phyloP scores from a whole-genome alignment of 371 early-diverging fungal species.

The Rhizopus sp. region DNA sequence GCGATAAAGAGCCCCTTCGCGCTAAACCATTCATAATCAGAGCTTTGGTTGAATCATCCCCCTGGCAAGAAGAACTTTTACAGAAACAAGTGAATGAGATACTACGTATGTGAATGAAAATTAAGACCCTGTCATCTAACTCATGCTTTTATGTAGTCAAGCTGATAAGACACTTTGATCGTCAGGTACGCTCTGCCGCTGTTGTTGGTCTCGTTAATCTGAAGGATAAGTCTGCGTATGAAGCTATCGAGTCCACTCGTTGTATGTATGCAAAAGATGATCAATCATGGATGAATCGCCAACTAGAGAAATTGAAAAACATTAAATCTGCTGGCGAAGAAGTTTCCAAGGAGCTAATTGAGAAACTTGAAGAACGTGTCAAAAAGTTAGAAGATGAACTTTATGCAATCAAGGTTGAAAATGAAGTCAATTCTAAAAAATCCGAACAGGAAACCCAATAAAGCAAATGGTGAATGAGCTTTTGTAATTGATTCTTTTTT shows the following conservation, averaged over 20 bases:
- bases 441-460: no score
- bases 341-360: constrained; percentile 35
- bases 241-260: constrained; percentile 20
- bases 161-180: constrained; percentile 28
- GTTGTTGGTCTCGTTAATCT: constrained; percentile 32
- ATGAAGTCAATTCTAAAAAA: no score
- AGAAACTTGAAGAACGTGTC: constrained; percentile 49
- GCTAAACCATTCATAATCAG: constrained; percentile 28
- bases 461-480: no score
- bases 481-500: background rate
- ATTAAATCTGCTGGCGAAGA: constrained; percentile 14
- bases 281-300: constrained; percentile 27
- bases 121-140: no score
- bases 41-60: constrained; percentile 34
- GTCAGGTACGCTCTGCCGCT: constrained; percentile 22
- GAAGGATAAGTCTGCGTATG: constrained; percentile 18
- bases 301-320: constrained; percentile 17
- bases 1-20: constrained; percentile 35
- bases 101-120: constrained; percentile 16
- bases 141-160: constrained; percentile 18
- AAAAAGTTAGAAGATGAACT: constrained; percentile 40
- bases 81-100: constrained; percentile 30
- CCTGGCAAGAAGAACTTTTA: constrained; percentile 36
- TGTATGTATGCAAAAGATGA: constrained; percentile 36
- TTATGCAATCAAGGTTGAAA: no score